A percentile compares a stretch with the other conserved stretches of the same genome.
Conservation (phyloP, 345 rosid species). For the Pseudoturritis turrita region DNA sequence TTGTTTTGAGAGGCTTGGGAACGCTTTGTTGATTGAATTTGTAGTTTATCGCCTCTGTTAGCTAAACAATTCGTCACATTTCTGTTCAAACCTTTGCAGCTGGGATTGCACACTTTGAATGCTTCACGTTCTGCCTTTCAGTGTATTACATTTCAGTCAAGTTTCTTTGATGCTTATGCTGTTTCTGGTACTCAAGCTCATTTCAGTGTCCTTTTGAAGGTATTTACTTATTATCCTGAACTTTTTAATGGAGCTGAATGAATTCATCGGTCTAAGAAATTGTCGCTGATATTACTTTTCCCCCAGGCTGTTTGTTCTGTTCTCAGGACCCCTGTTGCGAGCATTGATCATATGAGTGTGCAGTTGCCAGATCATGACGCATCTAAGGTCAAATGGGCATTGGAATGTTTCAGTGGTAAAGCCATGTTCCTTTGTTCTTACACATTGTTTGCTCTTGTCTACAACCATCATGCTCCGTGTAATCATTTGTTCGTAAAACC, state of each 20-base stretch:
- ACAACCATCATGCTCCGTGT: background rate
- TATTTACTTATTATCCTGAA: background rate
- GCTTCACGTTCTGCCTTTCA: slow-evolving; percentile 79
- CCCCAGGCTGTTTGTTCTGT: slow-evolving; percentile 84
- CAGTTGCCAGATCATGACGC: slow-evolving; percentile 72
- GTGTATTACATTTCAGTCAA: slow-evolving; percentile 53
- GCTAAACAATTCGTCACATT: background rate
- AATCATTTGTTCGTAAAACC: background rate
- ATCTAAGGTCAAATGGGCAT: slow-evolving; percentile 64
- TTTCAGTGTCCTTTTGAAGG: slow-evolving; percentile 81
- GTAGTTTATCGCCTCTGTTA: background rate
- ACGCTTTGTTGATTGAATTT: too few species aligned
- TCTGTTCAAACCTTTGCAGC: slow-evolving; percentile 34
- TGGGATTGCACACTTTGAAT: slow-evolving; percentile 65
- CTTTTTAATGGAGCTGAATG: background rate
- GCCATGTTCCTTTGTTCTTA: background rate
- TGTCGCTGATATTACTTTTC: background rate
- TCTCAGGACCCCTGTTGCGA: slow-evolving; percentile 66
- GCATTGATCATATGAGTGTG: slow-evolving; percentile 62
- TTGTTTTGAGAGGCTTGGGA: background rate
- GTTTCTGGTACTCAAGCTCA: slow-evolving; percentile 53
- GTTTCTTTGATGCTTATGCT: slow-evolving; percentile 61
- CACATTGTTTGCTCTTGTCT: background rate
- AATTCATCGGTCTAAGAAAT: background rate
- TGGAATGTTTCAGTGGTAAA: slow-evolving; percentile 73